Base-by-base conservation (phyloP, 2,329 filamentous ascomycete species). In the Domatiomyces catenatus region DNA sequence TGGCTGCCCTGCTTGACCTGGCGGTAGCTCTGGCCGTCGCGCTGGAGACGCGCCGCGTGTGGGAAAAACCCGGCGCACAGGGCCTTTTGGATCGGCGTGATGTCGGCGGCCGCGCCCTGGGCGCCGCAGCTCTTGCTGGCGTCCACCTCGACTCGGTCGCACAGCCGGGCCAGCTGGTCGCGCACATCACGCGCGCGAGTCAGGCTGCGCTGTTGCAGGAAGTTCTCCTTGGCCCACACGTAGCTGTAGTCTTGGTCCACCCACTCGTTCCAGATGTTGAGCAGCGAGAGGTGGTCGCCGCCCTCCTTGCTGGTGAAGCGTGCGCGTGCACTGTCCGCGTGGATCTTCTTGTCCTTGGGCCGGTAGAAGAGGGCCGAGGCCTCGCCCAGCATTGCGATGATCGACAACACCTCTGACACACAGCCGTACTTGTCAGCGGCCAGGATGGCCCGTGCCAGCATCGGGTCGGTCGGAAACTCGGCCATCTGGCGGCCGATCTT, bases 191-290 rank as follows among this genome's bases (percentile, higher is more conserved):
- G 80, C 0, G 88, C 90, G 1, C 92, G 80, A 0, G 83, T 92
- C 2, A 98, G 74, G n/a, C 83, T 85, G 15, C 89, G 80, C 64
- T 94, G 87, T 63, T 96, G 89, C 8, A 98, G 65, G 66, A 94
- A 98, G 65, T 96, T 95, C 68, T 96, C 90, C 47, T 83, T 81
- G 0, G 86, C 74, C 89, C 89, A 98, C 45, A 93, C 79, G 49
- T 80, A 81, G 48, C 80, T 86, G 68, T 87, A 98, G 66, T 94
- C 90, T 47, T 80, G 83, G 63, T 96, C 90, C 1, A 89, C 86
- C 84, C 88, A 98, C 65, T 94, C 86, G 60, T 92, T 90, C 81
- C 83, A 98, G 59, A 98, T 83, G 62, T 94, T 94, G 46, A 96
- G 78, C 1, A 94, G 76, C 0, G 86, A 88, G 4, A 92, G 65